These are phyloP conservation scores for Rhizoctonia solani DNA, from an alignment of 1,284 basidiomycete species.

Conservation along the genomic window DNA sequence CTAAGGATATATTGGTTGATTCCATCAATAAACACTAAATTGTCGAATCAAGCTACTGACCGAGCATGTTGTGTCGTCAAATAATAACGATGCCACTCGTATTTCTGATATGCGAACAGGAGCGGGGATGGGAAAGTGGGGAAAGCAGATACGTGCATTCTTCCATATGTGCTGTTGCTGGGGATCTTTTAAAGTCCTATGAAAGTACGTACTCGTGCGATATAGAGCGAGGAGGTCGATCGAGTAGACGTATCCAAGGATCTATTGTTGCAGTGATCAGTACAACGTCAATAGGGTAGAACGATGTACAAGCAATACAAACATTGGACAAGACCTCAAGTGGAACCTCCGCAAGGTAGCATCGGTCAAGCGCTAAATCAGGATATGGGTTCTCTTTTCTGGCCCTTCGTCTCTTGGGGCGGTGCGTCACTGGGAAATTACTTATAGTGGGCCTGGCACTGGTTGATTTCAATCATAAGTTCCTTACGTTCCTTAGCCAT, in stretches of 20 bases:
- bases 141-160: conserved; percentile 9
- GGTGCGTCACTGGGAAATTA: not conserved
- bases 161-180: conserved; percentile 24
- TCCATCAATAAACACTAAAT: too few relatives aligned
- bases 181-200: not conserved
- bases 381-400: conserved; percentile 21
- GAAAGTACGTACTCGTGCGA: not conserved
- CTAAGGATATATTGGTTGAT: not conserved
- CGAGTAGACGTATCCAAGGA: conserved; percentile 17
- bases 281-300: not conserved
- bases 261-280: not conserved
- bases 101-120: conserved; percentile 28
- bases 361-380: conserved; percentile 6
- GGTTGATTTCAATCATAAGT: too few relatives aligned
- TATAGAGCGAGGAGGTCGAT: conserved; percentile 6
- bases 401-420: conserved; percentile 6
- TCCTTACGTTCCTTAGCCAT: too few relatives aligned
- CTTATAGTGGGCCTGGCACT: too few relatives aligned
- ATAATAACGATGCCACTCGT: not conserved
- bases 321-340: conserved; percentile 16
- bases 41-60: not conserved
- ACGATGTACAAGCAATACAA: not conserved
- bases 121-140: conserved; percentile 19
- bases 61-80: conserved; percentile 9
- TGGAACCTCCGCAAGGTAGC: conserved; percentile 12